These are phyloP conservation scores for Geotrichum aggregatum DNA, from an alignment of 1,139 yeast genomes.

Conservation along the genomic window DNA sequence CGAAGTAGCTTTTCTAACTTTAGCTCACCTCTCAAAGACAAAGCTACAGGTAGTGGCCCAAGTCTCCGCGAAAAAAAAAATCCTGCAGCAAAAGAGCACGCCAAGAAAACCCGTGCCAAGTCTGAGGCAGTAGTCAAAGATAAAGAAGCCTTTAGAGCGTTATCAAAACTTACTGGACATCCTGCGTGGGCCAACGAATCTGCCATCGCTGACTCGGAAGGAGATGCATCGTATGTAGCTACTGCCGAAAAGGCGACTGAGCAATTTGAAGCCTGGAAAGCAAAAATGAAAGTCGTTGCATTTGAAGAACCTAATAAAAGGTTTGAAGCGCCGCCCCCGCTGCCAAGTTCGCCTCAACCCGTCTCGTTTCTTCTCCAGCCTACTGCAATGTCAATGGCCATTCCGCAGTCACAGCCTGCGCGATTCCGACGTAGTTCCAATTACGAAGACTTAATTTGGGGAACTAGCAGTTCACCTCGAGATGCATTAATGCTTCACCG, in stretches of 20 bases:
- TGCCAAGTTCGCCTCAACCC: neutral
- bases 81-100: slow-evolving; percentile 19
- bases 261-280: slow-evolving; percentile 24
- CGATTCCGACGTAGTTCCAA: slow-evolving; percentile 16
- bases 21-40: neutral
- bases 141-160: slow-evolving; percentile 25
- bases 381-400: neutral
- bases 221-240: neutral
- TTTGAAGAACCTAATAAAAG: neutral
- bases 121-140: slow-evolving; percentile 18
- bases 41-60: neutral
- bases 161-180: neutral
- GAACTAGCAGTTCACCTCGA: slow-evolving; percentile 11
- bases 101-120: slow-evolving; percentile 23
- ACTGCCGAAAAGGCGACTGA: slow-evolving; percentile 15
- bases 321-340: slow-evolving; percentile 3
- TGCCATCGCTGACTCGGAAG: slow-evolving; percentile 8
- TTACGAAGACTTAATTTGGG: slow-evolving; percentile 19
- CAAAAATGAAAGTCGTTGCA: slow-evolving; percentile 7
- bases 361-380: neutral
- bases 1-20: slow-evolving; percentile 13
- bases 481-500: neutral
- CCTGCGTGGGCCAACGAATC: slow-evolving; percentile 17
- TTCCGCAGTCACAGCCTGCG: slow-evolving; percentile 1
- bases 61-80: slow-evolving; percentile 12